These are phyloP conservation scores for Phialophora macrospora DNA, from an alignment of 2,329 filamentous ascomycete species.

Conservation along the genomic window DNA sequence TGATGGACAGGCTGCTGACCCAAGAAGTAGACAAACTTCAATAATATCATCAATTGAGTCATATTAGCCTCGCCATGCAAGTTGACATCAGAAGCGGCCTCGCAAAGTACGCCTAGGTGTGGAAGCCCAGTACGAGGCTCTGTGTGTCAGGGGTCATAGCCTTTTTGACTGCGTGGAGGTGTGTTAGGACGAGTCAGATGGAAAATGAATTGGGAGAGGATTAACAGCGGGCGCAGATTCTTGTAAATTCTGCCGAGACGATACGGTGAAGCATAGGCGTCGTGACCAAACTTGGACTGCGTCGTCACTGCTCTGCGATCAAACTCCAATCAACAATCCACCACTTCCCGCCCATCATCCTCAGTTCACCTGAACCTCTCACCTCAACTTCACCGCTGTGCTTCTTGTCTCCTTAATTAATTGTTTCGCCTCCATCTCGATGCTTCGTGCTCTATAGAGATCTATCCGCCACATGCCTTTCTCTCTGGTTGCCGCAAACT, in stretches of 20 bases:
- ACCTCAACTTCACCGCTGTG: not conserved
- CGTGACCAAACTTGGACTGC: constrained; percentile 1
- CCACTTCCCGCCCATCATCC: constrained; percentile 17
- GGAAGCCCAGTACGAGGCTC: constrained; percentile 11
- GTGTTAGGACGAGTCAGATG: not conserved
- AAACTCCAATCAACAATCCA: constrained; percentile 7
- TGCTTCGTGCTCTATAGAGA: not conserved
- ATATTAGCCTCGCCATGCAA: not conserved
- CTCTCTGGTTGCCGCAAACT: not conserved
- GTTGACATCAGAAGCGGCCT: not conserved
- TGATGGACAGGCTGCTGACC: not conserved
- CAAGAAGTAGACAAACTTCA: constrained; percentile 13
- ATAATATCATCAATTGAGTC: constrained; percentile 28
- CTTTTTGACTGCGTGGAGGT: not conserved
- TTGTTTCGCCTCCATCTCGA: not conserved
- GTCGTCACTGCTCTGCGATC: constrained; percentile 15
- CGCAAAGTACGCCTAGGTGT: not conserved
- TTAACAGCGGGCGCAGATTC: not conserved
- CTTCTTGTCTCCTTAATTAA: not conserved
- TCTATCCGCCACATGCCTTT: not conserved
- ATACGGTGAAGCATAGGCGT: constrained; percentile 4
- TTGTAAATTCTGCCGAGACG: not conserved
- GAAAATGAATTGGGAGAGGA: constrained; percentile 2
- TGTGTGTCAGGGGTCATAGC: constrained; percentile 2
- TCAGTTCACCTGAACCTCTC: constrained; percentile 5